Percentiles rank a stretch among this genome's conserved stretches.
Conservation (phyloP, 768 basidiomycete species). For the Cyathus striatus region DNA sequence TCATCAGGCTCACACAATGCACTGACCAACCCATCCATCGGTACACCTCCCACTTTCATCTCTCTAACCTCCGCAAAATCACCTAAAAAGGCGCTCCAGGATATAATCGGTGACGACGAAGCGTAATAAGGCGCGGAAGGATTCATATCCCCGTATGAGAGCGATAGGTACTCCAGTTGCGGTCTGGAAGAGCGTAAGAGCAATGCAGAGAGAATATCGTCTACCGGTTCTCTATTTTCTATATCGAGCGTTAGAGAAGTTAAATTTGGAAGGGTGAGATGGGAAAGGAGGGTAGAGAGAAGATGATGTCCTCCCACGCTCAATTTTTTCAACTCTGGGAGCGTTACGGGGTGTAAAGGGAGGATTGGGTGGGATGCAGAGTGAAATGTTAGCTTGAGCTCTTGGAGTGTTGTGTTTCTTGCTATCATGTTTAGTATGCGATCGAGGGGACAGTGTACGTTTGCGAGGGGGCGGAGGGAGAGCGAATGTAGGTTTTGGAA, state of each 20-base stretch:
- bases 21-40: conserved; percentile 57
- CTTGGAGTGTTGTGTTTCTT: conserved; percentile 52
- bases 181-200: conserved; percentile 57
- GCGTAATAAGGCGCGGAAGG: conserved; percentile 47
- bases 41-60: conserved; percentile 59
- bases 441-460: conserved; percentile 58
- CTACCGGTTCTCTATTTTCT: conserved; percentile 70
- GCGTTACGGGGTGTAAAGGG: conserved; percentile 48
- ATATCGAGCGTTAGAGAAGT: conserved; percentile 62
- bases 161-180: conserved; percentile 50
- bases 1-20: conserved; percentile 59
- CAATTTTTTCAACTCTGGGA: conserved; percentile 50
- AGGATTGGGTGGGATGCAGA: conserved; percentile 59
- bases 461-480: conserved; percentile 62
- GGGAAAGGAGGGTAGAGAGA: conserved; percentile 56
- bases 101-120: conserved; percentile 50
- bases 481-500: conserved; percentile 56
- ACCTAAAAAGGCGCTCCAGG: conserved; percentile 57
- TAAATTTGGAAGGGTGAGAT: conserved; percentile 52
- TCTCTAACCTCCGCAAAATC: conserved; percentile 56
- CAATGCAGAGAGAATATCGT: conserved; percentile 62
- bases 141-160: conserved; percentile 48
- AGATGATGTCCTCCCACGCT: conserved; percentile 65
- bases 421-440: conserved; percentile 62
- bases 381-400: conserved; percentile 57